Base-by-base conservation (phyloP, 1,284 basidiomycete species). In the Veloporphyrellus conicus region DNA sequence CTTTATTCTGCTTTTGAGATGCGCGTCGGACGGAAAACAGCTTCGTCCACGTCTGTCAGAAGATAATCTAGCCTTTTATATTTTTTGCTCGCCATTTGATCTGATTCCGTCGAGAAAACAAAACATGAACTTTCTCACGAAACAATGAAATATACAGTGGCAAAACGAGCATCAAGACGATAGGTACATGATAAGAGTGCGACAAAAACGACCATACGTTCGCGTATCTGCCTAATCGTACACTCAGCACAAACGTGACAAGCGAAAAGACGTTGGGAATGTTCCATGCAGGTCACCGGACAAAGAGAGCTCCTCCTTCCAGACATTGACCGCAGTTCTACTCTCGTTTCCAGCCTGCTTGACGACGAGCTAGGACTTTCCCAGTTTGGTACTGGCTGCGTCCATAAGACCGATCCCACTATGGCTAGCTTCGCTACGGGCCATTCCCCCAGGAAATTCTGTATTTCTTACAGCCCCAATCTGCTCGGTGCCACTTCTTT, bases 261-360 rank as follows among this genome's bases (percentile, higher is more conserved):
- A 50, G 39, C 8, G 20, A 49, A 45, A 37, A 48, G 36, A 34
- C 15, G 27, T 16, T 28, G 41, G 11, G 9, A 37, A 25, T n/a
- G 31, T 42, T 43, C 22, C 16, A 19, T 22, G 36, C 34, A 20
- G 27, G 39, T 38, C 25, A 32, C 40, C n/a, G 32, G 44, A 56
- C 25, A 18, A 41, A 22, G 29, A 32, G 22, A 15, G 41, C 42
- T n/a, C 23, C 35, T 31, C 25, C 43, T 22, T 32, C 47, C 32
- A 20, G 20, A n/a, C 36, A 38, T 20, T 20, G 23, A 23, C 40
- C 41, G 37, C n/a, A 16, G 36, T 29, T 39, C 43, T 75, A 55
- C 73, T 65, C 53, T 62, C 58, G 65, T 72, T 74, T 75, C 74
- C 75, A 45, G 71, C 72, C 36, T 70, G 68, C 52, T 73, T 62